Base-by-base conservation (phyloP, 2,329 filamentous ascomycete species). In the Fusarium mundagurra region DNA sequence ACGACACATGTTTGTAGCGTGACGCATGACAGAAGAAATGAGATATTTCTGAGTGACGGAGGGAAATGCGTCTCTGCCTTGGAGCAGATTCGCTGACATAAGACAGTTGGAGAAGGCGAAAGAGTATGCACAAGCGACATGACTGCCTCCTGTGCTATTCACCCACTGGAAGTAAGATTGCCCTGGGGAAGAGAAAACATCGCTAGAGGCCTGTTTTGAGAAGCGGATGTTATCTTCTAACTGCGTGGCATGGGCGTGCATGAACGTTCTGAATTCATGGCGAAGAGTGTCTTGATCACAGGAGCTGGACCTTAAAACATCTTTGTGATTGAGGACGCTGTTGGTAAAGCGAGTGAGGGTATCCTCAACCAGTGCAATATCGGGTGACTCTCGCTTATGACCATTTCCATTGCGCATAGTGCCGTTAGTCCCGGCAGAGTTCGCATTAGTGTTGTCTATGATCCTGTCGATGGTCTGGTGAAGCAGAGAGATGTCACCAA, bases 81-180 rank as follows among this genome's bases (percentile, higher is more conserved):
- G 34, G 1, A 8, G 8, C 2, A 59, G 17, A 14, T 17, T 50
- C 2, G 38, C n/a, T 12, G 54, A 64, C 5, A 60, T 18, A 0
- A 64, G 44, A 14, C 61, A 64, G n/a, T 41, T 47, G 2, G 44
- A 34, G 17, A 64, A 59, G 7, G 54, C 29, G 7, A 64, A 60
- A 6, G 54, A 64, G 43, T 64, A 64, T 9, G 44, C 53, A 3
- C 61, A 64, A 8, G 61, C 61, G 5, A 64, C 36, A 4, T 64
- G 54, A 3, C 44, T 44, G 0, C 43, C 61, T 16, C 61, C 54
- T 6, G 36, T 64, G 2, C 43, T 59, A 6, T 38, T 39, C 0
- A 60, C 61, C 61, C 54, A 64, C 0, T 64, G 8, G 13, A 38
- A 60, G 31, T 36, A 51, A 2, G 61, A 43, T 9, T 27, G 11